These are phyloP conservation scores for Fusarium haematococcum DNA, from an alignment of 2,329 filamentous ascomycete genomes.

Conservation along the genomic window DNA sequence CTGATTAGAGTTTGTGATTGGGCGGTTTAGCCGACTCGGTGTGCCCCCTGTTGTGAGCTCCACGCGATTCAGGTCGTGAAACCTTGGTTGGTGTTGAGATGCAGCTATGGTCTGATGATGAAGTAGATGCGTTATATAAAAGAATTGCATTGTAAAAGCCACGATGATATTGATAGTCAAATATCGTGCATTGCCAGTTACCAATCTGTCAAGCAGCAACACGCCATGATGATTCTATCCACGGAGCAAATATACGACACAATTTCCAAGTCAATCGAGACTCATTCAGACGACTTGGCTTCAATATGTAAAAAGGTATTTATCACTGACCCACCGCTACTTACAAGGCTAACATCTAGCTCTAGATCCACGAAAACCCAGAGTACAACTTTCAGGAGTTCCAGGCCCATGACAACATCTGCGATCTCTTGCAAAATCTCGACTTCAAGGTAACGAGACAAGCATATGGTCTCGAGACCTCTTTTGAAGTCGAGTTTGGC, in stretches of 20 bases:
- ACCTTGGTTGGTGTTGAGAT: not conserved
- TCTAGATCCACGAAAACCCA: conserved; percentile 54
- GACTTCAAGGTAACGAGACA: conserved; percentile 54
- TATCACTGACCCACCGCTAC: rapidly evolving
- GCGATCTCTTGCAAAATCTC: conserved; percentile 49
- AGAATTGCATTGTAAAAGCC: not conserved
- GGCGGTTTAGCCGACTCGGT: not conserved
- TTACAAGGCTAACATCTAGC: not conserved
- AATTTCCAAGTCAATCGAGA: conserved; percentile 25
- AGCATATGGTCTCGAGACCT: conserved; percentile 57
- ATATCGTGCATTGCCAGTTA: not conserved
- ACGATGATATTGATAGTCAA: not conserved
- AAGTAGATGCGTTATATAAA: not conserved
- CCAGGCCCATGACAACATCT: conserved; percentile 56
- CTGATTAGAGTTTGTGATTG: not conserved
- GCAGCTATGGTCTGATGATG: not conserved
- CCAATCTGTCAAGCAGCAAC: not conserved
- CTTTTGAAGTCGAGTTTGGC: conserved; percentile 55
- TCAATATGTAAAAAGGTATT: conserved; percentile 30
- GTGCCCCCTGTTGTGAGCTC: not conserved
- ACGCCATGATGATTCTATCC: not conserved
- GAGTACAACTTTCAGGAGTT: conserved; percentile 57
- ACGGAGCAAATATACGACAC: conserved; percentile 6
- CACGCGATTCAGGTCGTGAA: not conserved
- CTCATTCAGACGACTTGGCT: conserved; percentile 25